Evolutionary conservation across 768 basidiomycete species (phyloP).

Genomic region (Ramaria sp.): DNA sequence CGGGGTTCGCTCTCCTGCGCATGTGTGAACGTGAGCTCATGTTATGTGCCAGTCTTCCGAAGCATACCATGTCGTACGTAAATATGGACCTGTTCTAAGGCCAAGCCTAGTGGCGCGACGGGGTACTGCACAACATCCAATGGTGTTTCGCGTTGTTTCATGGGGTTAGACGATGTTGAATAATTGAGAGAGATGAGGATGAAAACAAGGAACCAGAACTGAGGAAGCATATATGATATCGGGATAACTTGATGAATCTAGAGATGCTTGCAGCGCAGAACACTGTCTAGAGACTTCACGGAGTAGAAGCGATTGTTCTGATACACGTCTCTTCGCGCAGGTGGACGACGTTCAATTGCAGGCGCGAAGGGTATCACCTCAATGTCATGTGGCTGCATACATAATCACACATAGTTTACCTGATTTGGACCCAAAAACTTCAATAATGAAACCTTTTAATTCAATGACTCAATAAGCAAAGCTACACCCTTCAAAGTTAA

Average conservation of each 20-base stretch:
- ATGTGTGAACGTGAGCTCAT: neutral
- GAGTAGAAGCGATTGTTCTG: too few relatives aligned
- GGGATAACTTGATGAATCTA: neutral
- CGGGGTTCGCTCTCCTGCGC: slow-evolving; percentile 62
- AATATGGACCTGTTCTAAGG: slow-evolving; percentile 62
- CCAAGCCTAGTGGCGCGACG: slow-evolving; percentile 39
- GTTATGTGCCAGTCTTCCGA: neutral
- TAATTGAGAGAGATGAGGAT: neutral
- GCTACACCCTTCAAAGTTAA: neutral
- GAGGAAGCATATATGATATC: neutral
- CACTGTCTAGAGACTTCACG: too few relatives aligned
- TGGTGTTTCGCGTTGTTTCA: slow-evolving; percentile 22
- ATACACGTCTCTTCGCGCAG: too few relatives aligned
- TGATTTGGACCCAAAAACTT: too few relatives aligned
- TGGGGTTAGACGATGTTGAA: neutral
- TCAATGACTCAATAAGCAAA: too few relatives aligned
- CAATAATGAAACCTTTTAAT: too few relatives aligned
- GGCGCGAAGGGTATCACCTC: too few relatives aligned
- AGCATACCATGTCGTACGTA: slow-evolving; percentile 64
- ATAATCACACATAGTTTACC: too few relatives aligned
- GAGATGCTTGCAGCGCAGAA: neutral
- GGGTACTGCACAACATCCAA: slow-evolving; percentile 55
- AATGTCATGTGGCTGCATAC: too few relatives aligned
- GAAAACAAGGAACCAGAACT: neutral
- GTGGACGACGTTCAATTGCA: too few relatives aligned